A percentile compares a stretch with the other conserved stretches of the same genome.
phyloP scores from a whole-genome alignment of 805 yeast species.

The Wickerhamomyces queroliae region DNA sequence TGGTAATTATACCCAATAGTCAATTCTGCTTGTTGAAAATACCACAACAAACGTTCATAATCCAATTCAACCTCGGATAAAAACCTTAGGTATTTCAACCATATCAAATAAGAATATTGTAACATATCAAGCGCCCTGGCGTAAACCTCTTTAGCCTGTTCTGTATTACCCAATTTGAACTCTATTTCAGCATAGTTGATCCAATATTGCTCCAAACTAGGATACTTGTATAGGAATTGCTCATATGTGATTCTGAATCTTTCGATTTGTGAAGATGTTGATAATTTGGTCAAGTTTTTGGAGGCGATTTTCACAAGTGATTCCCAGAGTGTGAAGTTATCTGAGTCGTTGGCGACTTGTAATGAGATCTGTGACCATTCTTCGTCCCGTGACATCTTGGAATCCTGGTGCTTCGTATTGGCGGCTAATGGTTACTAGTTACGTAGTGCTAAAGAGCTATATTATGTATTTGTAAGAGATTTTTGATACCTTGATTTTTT shows the following conservation, averaged over 20 bases:
- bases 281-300: constrained; percentile 29
- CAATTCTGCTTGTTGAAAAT: constrained; percentile 42
- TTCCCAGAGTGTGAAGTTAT: constrained; percentile 32
- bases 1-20: constrained; percentile 49
- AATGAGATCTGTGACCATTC: constrained; percentile 4
- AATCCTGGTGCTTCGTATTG: no score
- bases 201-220: constrained; percentile 52
- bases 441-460: no score
- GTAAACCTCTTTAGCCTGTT: constrained; percentile 30
- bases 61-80: constrained; percentile 22
- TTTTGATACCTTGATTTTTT: no score
- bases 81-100: constrained; percentile 45
- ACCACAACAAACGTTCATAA: constrained; percentile 25
- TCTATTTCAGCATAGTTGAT: constrained; percentile 45
- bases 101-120: constrained; percentile 41
- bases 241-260: constrained; percentile 34
- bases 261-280: constrained; percentile 25
- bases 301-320: constrained; percentile 28
- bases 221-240: constrained; percentile 40
- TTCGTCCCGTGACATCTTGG: no score
- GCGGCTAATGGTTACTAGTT: no score
- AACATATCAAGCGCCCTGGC: constrained; percentile 31
- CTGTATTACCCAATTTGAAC: constrained; percentile 37
- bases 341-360: constrained; percentile 24
- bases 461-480: no score